Percentiles rank a stretch among this genome's conserved stretches.
Conservation (phyloP, 139 green algal genomes). For the Astrephomene gubernaculifera region DNA sequence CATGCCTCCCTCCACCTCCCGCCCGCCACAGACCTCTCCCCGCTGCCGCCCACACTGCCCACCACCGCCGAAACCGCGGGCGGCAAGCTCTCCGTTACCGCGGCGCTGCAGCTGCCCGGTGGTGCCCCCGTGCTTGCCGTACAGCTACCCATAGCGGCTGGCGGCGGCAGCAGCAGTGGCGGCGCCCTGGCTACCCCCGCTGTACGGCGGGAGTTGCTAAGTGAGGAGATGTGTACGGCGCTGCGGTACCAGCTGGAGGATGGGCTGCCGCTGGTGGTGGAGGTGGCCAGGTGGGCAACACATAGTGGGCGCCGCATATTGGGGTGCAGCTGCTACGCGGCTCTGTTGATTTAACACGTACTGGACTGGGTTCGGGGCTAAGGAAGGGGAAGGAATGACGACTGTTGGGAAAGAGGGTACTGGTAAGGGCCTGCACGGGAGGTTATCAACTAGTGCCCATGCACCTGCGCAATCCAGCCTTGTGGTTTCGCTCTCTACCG, state of each 20-base stretch:
- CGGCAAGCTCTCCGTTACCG: slow-evolving; percentile 29
- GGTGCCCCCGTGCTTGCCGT: slow-evolving; percentile 4
- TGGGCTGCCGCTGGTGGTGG: slow-evolving; percentile 24
- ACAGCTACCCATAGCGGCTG: neutral
- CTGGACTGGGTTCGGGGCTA: too few species aligned
- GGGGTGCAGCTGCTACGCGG: too few species aligned
- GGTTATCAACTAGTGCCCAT: too few species aligned
- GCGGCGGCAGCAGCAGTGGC: too few species aligned
- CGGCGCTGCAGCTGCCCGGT: slow-evolving; percentile 34
- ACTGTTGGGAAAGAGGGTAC: too few species aligned
- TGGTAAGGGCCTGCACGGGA: too few species aligned
- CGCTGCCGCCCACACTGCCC: slow-evolving; percentile 30
- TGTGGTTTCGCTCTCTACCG: too few species aligned
- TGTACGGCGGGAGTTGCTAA: slow-evolving; percentile 32
- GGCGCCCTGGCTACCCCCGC: neutral
- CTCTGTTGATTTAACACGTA: too few species aligned
- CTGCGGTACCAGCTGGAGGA: slow-evolving; percentile 46
- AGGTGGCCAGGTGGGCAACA: slow-evolving; percentile 42
- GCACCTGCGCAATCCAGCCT: too few species aligned
- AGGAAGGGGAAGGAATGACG: too few species aligned
- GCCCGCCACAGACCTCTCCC: neutral
- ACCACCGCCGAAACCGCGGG: slow-evolving; percentile 3
- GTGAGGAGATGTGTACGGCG: neutral
- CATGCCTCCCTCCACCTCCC: neutral
- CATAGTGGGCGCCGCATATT: too few species aligned